Base-by-base conservation (phyloP, 1,284 basidiomycete species). In the Cerioporus squamosus region DNA sequence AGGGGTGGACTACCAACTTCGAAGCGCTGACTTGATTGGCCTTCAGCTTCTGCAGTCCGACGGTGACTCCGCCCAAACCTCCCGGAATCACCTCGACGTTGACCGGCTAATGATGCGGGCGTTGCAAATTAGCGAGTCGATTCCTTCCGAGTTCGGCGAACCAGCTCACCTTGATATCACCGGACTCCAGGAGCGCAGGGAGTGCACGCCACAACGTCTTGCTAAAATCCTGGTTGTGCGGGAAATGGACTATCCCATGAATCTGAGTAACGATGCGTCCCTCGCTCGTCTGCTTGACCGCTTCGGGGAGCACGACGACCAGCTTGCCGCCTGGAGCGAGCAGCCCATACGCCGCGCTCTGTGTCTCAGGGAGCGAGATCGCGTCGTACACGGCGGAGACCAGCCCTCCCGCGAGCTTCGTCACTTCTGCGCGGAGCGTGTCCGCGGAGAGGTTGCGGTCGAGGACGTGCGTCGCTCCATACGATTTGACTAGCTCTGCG, bases 1-100 rank as follows among this genome's bases (percentile, higher is more conserved):
- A 74, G 1, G 83, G 83, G 44, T 67, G 76, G 1, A 65, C 79
- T 8, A 87, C 73, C 14, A 87, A 68, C 65, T 87, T 85, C 20
- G 67, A 63, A 1, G 76, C 81, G 36, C 80, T 83, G 17, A 85
- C 74, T 53, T 78, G 60, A 7, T 75, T 71, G 2, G 66, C 63
- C 64, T 72, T 68, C 66, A 86, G 53, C 59, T 72, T 72, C 22
- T 76, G 70, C 51, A 87, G 64, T 0, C 80, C 85, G 3, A 59
- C 73, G 0, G 64, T 44, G n/a, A 86, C 77, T 3, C 79, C 82
- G 1, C 64, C 62, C 9, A 87, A 67, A 4, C 85, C 85, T 22
- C 72, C 71, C 0, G 78, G 72, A 4, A 86, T 61, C 3, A 83
- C 69, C 63, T 84, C 79, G 1, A 76, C 64, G 15, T 49, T 57